Conservation (phyloP, 2,329 filamentous ascomycete species). For the Aschersonia sp. region DNA sequence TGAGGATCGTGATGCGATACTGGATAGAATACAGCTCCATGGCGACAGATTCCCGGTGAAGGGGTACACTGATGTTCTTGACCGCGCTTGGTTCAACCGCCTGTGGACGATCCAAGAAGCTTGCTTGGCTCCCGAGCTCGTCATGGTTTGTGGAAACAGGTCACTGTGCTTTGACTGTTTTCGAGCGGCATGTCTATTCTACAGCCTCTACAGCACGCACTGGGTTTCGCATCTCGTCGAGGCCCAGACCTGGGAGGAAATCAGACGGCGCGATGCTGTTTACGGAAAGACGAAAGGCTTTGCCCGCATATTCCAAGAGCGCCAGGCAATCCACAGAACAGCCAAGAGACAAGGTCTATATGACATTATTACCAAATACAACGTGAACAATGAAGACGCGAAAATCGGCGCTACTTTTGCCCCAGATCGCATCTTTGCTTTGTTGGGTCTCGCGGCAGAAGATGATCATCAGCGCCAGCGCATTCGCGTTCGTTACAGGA, state of each 20-base stretch:
- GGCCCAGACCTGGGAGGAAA: slow-evolving; percentile 5
- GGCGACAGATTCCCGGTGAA: slow-evolving; percentile 11
- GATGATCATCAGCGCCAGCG: slow-evolving; percentile 7
- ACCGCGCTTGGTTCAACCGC: slow-evolving; percentile 15
- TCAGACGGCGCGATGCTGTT: slow-evolving; percentile 8
- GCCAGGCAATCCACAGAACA: slow-evolving; percentile 13
- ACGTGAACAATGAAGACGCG: slow-evolving; percentile 7
- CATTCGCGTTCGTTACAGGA: slow-evolving; percentile 6
- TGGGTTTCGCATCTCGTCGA: slow-evolving; percentile 8
- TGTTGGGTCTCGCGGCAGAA: slow-evolving; percentile 13
- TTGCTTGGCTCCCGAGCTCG: slow-evolving; percentile 9
- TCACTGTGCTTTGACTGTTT: slow-evolving; percentile 13
- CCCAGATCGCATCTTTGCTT: slow-evolving; percentile 17
- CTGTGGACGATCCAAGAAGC: slow-evolving; percentile 21
- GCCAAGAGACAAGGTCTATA: slow-evolving; percentile 8
- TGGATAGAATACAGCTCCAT: slow-evolving; percentile 9
- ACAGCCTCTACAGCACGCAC: slow-evolving; percentile 14
- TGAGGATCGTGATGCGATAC: slow-evolving; percentile 13
- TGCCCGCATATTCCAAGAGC: slow-evolving; percentile 14
- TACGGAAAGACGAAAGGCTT: slow-evolving; percentile 9
- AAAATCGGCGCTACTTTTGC: slow-evolving; percentile 13
- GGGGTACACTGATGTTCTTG: slow-evolving; percentile 13
- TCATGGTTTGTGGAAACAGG: slow-evolving; percentile 13
- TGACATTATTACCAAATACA: slow-evolving; percentile 15
- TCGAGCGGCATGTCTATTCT: slow-evolving; percentile 12